Evolutionary conservation across 495 filamentous ascomycete genomes (phyloP).

Genomic region (Jackrogersella minutella): DNA sequence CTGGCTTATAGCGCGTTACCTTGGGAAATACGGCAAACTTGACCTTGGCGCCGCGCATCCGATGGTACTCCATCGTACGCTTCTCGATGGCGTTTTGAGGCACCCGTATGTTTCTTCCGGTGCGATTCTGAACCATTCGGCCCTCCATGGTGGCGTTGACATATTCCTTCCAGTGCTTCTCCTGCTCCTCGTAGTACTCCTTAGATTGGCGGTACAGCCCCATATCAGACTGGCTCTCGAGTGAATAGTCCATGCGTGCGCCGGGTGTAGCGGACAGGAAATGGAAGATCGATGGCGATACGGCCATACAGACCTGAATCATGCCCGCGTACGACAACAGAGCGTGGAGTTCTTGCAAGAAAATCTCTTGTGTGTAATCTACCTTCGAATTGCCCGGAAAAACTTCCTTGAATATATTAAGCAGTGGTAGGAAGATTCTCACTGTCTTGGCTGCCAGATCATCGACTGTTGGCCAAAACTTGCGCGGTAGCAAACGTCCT

Average conservation of each 20-base stretch:
- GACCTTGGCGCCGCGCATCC: slow-evolving; percentile 50
- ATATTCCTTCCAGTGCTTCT: slow-evolving; percentile 12
- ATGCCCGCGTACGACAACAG: slow-evolving; percentile 55
- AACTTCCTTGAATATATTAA: slow-evolving; percentile 47
- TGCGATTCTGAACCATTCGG: background rate
- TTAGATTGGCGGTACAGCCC: slow-evolving; percentile 45
- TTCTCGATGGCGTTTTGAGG: slow-evolving; percentile 17
- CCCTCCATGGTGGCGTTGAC: slow-evolving; percentile 11
- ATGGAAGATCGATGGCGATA: slow-evolving; percentile 57
- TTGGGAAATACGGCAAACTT: slow-evolving; percentile 52
- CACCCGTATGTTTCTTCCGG: background rate
- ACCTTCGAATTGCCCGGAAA: background rate
- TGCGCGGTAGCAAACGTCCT: slow-evolving; percentile 41
- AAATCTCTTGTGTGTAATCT: slow-evolving; percentile 32
- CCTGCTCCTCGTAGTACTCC: slow-evolving; percentile 20
- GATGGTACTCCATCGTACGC: slow-evolving; percentile 23
- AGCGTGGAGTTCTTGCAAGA: slow-evolving; percentile 56
- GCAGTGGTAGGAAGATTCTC: slow-evolving; percentile 51
- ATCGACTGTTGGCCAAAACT: slow-evolving; percentile 55
- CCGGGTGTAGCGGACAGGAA: slow-evolving; percentile 50
- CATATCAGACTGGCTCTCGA: slow-evolving; percentile 49
- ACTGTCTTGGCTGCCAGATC: slow-evolving; percentile 50
- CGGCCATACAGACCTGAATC: slow-evolving; percentile 53
- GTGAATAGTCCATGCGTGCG: slow-evolving; percentile 46
- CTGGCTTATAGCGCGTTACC: slow-evolving; percentile 45